These are phyloP conservation scores for Coemansia sp. DNA, from an alignment of 192 early-diverging fungal genomes.

Conservation along the genomic window DNA sequence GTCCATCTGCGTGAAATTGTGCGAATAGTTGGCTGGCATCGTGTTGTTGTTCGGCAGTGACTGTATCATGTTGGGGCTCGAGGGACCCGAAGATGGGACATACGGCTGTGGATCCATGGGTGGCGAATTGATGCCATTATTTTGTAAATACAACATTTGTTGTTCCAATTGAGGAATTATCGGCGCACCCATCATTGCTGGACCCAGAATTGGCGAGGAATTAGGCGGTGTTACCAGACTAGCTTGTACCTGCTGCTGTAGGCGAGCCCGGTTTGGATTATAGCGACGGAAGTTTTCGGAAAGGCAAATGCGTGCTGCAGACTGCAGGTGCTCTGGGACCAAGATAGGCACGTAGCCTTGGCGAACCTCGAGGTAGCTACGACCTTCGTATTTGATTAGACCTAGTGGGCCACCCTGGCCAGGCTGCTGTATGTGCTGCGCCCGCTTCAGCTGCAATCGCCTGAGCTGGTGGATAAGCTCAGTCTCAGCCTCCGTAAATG, in stretches of 20 bases:
- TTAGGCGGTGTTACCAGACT: not conserved
- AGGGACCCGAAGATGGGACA: no score
- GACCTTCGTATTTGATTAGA: constrained; percentile 19
- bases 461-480: constrained; percentile 30
- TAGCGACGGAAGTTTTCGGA: constrained; percentile 26
- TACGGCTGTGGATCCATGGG: no score
- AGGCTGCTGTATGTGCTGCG: constrained; percentile 3
- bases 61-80: no score
- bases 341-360: constrained; percentile 31
- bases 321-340: constrained; percentile 26
- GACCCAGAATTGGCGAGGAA: not conserved
- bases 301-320: constrained; percentile 19
- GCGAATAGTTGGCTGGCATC: not conserved
- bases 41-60: not conserved
- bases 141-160: no score
- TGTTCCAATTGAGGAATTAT: no score
- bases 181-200: no score
- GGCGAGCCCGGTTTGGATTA: not conserved
- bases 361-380: constrained; percentile 38
- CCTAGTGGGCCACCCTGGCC: constrained; percentile 16
- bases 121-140: no score
- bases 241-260: not conserved
- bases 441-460: constrained; percentile 18
- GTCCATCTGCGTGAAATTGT: not conserved
- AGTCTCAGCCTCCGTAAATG: constrained; percentile 22